Percentiles rank a stretch among this genome's conserved stretches.
These are phyloP conservation scores for Schizochytrium sp. DNA, from an alignment of 108 stramenopile genomes.

Conservation along the genomic window DNA sequence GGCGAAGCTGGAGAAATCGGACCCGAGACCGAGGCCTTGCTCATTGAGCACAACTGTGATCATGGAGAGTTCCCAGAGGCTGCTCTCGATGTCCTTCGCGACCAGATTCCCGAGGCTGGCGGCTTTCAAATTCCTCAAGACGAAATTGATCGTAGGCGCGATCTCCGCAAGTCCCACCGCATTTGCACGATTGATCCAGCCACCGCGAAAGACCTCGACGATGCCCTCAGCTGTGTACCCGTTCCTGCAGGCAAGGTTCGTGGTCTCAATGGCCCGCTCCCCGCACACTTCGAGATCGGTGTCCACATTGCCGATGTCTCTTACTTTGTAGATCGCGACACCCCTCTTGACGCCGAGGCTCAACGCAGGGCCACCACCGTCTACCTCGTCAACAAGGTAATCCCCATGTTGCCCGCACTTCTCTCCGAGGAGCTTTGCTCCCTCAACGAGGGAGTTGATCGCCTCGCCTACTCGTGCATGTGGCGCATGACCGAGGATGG, in stretches of 20 bases:
- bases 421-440: conserved; percentile 86
- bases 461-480: conserved; percentile 83
- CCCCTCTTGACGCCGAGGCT: conserved; percentile 82
- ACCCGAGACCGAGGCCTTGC: conserved; percentile 77
- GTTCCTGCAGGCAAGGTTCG: neutral
- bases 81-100: conserved; percentile 53
- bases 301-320: conserved; percentile 98
- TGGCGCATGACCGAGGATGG: conserved; percentile 87
- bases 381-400: conserved; percentile 80
- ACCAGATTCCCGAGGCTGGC: conserved; percentile 60
- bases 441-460: conserved; percentile 84
- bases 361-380: conserved; percentile 76
- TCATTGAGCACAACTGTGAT: conserved; percentile 66
- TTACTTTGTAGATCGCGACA: conserved; percentile 67
- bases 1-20: conserved; percentile 66
- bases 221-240: conserved; percentile 63
- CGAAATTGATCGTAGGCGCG: neutral
- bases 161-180: conserved; percentile 25
- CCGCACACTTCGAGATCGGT: conserved; percentile 61
- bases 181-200: conserved; percentile 81
- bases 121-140: conserved; percentile 36
- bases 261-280: conserved; percentile 52
- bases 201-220: conserved; percentile 87
- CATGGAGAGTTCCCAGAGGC: conserved; percentile 73
- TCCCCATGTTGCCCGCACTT: conserved; percentile 81